phyloP scores from a whole-genome alignment of 306 rosid genomes.

The apple (Malus domestica) region ASM211411v1 NC_041800.1:3559001-3559500 shows the following conservation, averaged over 20 bases:
- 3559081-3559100: neutral
- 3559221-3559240: neutral
- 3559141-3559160: conserved; percentile 11
- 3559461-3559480: conserved; percentile 25
- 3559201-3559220: neutral
- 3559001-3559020: too few relatives aligned
- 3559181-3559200: neutral
- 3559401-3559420: conserved; percentile 88
- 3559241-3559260: neutral
- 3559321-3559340: neutral
- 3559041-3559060: neutral
- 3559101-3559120: conserved; percentile 18
- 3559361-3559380: conserved; percentile 29
- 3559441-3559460: conserved; percentile 50
- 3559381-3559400: conserved; percentile 70
- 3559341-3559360: neutral
- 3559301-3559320: neutral
- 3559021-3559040: too few relatives aligned
- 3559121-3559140: neutral
- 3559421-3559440: conserved; percentile 55
- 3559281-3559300: neutral
- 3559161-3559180: conserved; percentile 14
- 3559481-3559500: conserved; percentile 52
- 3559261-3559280: neutral
- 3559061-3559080: neutral